Base-by-base conservation (phyloP, 2,329 filamentous ascomycete genomes). In the Esteya vermicola region DNA sequence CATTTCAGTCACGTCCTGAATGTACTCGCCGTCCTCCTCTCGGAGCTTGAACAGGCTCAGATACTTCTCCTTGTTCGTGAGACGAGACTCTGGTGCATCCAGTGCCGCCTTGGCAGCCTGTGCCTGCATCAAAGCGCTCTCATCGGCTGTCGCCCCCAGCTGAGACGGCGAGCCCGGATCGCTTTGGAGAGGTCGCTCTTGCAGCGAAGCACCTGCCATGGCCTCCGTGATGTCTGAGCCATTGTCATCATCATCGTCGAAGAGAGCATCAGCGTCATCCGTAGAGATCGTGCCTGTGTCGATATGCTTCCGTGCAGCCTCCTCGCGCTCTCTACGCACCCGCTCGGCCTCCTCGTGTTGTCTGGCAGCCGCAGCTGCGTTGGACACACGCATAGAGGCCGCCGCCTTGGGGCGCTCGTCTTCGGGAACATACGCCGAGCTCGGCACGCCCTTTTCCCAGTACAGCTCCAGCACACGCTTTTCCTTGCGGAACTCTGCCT, bases 371-470 rank as follows among this genome's bases (percentile, higher is more conserved):
- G 80, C 81, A 39, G 78, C 74, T 39, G 83, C 81, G 52, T 84
- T 83, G 32, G 75, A 78, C 42, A 81, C 74, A 48, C 85, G 76
- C 51, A 83, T 75, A 45, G 81, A 81, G 10, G 74, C 72, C 41
- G 75, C 78, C 38, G 82, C 78, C 69, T 91, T 93, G 40, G 88
- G 88, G 42, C 88, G 81, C 66, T 98, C 91, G 56, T 98, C 91
- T 56, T 98, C 91, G 3, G 91, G 91, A 39, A 98, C 81, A 52
- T 93, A 98, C 3, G 88, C 84, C 33, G 89, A 95, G 47, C 88
- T 96, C 22, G 89, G 85, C 8, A 96, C 86, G 35, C 91, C 91
- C 74, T 96, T 98, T 77, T 98, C 91, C 91, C 91, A 98, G 70
- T 95, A 98, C 14, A 98, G 73, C 63, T 98, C 91, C 35, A 98